A percentile compares a stretch with the other conserved stretches of the same genome.
phyloP scores from a whole-genome alignment of 2,329 filamentous ascomycete species.

The Microsporum audouinii region DNA sequence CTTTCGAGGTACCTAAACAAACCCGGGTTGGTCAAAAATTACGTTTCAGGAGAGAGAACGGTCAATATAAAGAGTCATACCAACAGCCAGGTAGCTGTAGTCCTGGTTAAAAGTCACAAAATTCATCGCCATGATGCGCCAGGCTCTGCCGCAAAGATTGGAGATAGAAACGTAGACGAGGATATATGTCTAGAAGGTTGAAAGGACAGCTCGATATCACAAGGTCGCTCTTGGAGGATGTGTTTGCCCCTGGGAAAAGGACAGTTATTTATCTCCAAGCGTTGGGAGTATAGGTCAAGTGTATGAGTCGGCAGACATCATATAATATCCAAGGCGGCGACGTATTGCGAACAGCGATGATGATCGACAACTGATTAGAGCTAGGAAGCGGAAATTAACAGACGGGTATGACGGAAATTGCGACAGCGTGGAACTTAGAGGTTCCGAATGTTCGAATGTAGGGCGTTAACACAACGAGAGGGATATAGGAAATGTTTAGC shows the following conservation, averaged over 20 bases:
- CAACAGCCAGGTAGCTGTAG: slow-evolving; percentile 91
- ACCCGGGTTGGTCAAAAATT: slow-evolving; percentile 13
- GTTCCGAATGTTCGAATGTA: background rate
- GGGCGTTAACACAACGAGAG: background rate
- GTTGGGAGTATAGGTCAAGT: background rate
- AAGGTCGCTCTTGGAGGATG: background rate
- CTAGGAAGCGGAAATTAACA: background rate
- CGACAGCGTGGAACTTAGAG: background rate
- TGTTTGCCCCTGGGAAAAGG: background rate
- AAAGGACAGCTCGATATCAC: no score
- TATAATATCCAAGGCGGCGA: background rate
- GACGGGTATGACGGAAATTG: background rate
- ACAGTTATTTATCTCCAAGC: background rate
- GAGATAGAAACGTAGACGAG: background rate
- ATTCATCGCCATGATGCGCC: slow-evolving; percentile 63
- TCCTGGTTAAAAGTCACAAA: slow-evolving; percentile 99
- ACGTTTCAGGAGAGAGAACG: background rate
- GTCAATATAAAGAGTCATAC: slow-evolving; percentile 40
- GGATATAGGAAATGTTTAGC: background rate
- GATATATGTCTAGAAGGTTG: background rate
- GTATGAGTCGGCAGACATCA: background rate
- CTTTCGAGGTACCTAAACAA: slow-evolving; percentile 69
- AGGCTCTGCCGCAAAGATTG: background rate
- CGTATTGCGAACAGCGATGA: background rate
- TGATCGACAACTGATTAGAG: background rate